Evolutionary conservation across 495 filamentous ascomycete species (phyloP), one percentile per base, ranked within the genome.

Genomic region (Aspergillus steynii): DNA sequence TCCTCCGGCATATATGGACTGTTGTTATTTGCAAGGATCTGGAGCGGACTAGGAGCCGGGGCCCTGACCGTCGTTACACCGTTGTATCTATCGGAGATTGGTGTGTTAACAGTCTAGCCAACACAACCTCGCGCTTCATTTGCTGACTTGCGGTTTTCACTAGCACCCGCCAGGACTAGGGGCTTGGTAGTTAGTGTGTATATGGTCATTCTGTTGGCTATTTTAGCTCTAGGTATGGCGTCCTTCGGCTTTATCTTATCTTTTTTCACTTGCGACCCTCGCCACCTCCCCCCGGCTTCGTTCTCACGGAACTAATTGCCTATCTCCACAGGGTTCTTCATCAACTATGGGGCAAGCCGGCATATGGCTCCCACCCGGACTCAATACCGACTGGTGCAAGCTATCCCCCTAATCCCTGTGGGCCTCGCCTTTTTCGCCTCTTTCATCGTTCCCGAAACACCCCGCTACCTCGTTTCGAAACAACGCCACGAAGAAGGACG

Each of bases 21-120:
- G 49, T 62, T 80, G 49, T 69, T 80, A 1, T 80, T 80, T 63
- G 71, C 74, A 25, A 70, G 78, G 14, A 77, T 80, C 20, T 79
- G 74, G 67, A 68, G 65, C 53, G 81, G 80, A 0, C 67, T 84
- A 26, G 81, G 81, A 3, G 76, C 82, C 14, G 82, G 81, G 29
- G 70, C 72, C 4, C 69, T 82, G 57, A 83, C 82, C 8, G 82
- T 82, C 14, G 71, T 73, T 9, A 71, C 77, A 1, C 82, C 82
- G 1, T 59, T 83, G 55, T 84, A 83, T 64, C 64, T 83, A 45
- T 80, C 80, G 8, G 82, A 84, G 59, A 80, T 84, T 56, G 68
- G 68, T 70, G 45, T 12, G 67, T 63, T 53, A 12, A 46, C 12
- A 4, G 28, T 52, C 50, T 7, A 20, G 14, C 26, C 14, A 15